Percentiles rank a stretch among this genome's conserved stretches.
These are phyloP conservation scores for Aureobasidium sp. DNA, from an alignment of 2,329 filamentous ascomycete species.

Conservation along the genomic window DNA sequence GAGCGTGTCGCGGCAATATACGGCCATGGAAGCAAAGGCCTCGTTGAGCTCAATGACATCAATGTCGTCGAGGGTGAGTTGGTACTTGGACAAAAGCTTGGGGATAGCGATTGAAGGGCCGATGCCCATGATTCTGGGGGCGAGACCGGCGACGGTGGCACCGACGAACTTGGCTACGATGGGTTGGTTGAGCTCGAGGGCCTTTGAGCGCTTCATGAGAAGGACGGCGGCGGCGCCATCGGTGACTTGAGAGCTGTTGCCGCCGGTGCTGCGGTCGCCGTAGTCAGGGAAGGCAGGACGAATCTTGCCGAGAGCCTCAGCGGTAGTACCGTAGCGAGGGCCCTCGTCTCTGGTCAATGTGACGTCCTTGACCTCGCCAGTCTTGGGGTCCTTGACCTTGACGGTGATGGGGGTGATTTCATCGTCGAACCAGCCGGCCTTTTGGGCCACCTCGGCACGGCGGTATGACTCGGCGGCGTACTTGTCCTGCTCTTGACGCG, in stretches of 20 bases:
- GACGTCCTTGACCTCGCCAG: constrained; percentile 68
- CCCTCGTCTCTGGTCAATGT: constrained; percentile 84
- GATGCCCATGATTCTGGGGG: constrained; percentile 95
- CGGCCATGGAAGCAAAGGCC: constrained; percentile 95
- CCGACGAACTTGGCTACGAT: constrained; percentile 93
- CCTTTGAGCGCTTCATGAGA: constrained; percentile 89
- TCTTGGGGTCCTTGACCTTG: constrained; percentile 75
- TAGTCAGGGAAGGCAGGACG: constrained; percentile 85
- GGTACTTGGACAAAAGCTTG: constrained; percentile 78
- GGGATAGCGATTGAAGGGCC: constrained; percentile 64
- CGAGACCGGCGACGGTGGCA: constrained; percentile 80
- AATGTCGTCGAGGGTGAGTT: constrained; percentile 70
- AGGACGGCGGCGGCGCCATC: constrained; percentile 87
- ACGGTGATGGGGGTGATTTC: constrained; percentile 88
- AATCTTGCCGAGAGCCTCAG: constrained; percentile 74
- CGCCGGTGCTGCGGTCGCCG: constrained; percentile 79
- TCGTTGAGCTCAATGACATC: constrained; percentile 95
- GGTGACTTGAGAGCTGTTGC: constrained; percentile 91
- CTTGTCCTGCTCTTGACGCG: constrained; percentile 71
- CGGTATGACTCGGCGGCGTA: constrained; percentile 84
- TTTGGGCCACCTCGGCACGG: constrained; percentile 82
- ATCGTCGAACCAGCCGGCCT: constrained; percentile 83
- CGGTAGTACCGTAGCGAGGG: constrained; percentile 82
- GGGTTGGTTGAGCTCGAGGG: constrained; percentile 77
- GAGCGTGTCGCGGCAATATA: constrained; percentile 66